Evolutionary conservation across 345 rosid species (phyloP).

Genomic region (Citrus trifoliata): DNA sequence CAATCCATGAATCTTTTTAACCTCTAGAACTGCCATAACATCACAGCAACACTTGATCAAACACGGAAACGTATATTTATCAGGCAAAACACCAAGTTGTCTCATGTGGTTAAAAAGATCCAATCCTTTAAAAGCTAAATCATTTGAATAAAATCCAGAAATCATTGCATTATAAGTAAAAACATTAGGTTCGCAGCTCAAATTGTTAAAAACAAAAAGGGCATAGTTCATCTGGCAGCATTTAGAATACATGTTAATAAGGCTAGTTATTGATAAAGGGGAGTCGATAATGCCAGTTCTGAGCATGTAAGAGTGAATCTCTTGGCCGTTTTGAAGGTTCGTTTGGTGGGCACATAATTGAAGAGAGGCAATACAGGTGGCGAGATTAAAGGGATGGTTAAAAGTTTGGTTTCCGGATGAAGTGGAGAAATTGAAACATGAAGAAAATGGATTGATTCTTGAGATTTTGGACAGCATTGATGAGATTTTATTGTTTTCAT

Average conservation of each 20-base stretch:
- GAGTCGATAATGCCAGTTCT: constrained; percentile 36
- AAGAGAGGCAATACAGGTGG: constrained; percentile 47
- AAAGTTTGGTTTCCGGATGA: not conserved
- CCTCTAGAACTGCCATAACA: constrained; percentile 38
- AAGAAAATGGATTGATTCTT: not conserved
- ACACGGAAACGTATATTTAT: constrained; percentile 59
- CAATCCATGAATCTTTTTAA: constrained; percentile 50
- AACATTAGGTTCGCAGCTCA: constrained; percentile 31
- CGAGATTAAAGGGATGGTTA: constrained; percentile 13
- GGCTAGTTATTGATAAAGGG: constrained; percentile 51
- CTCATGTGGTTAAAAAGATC: constrained; percentile 45
- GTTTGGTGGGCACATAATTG: constrained; percentile 47
- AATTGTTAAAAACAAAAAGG: not conserved
- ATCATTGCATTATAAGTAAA: constrained; percentile 52
- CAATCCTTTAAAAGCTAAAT: constrained; percentile 35
- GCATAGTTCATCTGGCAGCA: constrained; percentile 26
- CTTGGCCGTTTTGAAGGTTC: constrained; percentile 29
- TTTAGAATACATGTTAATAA: constrained; percentile 63
- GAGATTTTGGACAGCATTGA: not conserved
- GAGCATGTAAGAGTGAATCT: constrained; percentile 49
- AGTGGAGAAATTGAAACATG: constrained; percentile 14
- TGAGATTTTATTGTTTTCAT: not conserved
- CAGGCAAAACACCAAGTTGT: constrained; percentile 39
- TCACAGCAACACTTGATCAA: constrained; percentile 52
- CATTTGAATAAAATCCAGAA: constrained; percentile 48